A percentile compares a stretch with the other conserved stretches of the same genome.
Evolutionary conservation across 2,329 filamentous ascomycete genomes (phyloP).

Genomic region (Penicillium sp.): DNA sequence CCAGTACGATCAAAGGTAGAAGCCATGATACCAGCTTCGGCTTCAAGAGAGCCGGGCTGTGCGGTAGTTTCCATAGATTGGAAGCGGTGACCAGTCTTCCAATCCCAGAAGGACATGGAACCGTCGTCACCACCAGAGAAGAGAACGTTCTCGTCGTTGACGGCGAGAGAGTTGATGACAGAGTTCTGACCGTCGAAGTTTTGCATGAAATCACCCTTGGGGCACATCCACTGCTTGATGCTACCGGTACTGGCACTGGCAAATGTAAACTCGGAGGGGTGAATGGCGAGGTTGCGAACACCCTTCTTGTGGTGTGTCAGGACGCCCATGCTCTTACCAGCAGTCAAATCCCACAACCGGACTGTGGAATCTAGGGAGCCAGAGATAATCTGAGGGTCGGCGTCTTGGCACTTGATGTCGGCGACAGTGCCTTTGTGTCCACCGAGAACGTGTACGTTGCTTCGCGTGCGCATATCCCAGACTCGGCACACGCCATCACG

Average conservation of each 20-base stretch:
- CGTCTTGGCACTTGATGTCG: constrained; percentile 88
- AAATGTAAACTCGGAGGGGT: constrained; percentile 95
- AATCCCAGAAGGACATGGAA: constrained; percentile 97
- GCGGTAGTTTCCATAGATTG: constrained; percentile 87
- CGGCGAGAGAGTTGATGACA: constrained; percentile 90
- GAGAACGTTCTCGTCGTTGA: constrained; percentile 92
- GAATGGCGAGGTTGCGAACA: constrained; percentile 77
- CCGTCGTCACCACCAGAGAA: constrained; percentile 96
- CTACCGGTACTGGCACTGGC: constrained; percentile 86
- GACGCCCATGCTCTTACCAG: constrained; percentile 93
- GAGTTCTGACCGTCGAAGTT: constrained; percentile 96
- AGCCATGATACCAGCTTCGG: constrained; percentile 92
- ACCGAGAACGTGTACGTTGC: constrained; percentile 88
- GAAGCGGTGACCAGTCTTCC: constrained; percentile 93
- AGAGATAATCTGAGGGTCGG: constrained; percentile 92
- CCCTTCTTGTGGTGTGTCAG: constrained; percentile 99
- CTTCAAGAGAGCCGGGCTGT: constrained; percentile 89
- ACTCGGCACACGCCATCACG: constrained; percentile 92
- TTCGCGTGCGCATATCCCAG: constrained; percentile 97
- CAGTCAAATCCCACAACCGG: constrained; percentile 90
- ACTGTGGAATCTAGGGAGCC: constrained; percentile 91
- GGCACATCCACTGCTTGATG: constrained; percentile 99
- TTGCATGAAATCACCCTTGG: constrained; percentile 97
- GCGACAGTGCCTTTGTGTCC: constrained; percentile 91
- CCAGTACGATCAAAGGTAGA: constrained; percentile 90